Conservation (phyloP, 495 filamentous ascomycete genomes). For the Neurospora terricola region DNA sequence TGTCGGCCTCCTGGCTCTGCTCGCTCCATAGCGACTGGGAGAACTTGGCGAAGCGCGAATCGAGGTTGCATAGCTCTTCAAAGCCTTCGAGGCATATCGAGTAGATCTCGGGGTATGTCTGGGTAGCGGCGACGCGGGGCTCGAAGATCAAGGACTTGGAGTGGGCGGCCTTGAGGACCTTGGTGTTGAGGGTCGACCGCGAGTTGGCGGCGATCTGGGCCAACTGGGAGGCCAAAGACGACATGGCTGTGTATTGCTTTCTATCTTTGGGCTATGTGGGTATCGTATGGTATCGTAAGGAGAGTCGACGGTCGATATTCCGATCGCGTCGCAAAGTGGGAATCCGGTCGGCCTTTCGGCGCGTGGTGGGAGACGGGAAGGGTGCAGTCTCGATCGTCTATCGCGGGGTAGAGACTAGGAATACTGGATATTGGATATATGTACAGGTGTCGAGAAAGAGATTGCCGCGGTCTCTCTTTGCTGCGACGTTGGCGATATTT, state of each 20-base stretch:
- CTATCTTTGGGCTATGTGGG: not conserved
- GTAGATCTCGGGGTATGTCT: constrained; percentile 83
- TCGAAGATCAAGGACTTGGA: constrained; percentile 90
- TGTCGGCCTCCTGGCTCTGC: constrained; percentile 79
- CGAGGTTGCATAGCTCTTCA: constrained; percentile 77
- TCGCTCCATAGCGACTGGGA: constrained; percentile 72
- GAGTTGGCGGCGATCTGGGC: constrained; percentile 70
- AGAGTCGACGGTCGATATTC: not conserved
- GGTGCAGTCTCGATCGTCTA: not conserved
- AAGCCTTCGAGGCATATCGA: constrained; percentile 80
- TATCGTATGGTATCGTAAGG: not conserved
- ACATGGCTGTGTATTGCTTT: constrained; percentile 22
- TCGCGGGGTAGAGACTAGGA: not conserved
- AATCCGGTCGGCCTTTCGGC: not conserved
- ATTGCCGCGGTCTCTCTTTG: not conserved
- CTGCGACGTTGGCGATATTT: not conserved
- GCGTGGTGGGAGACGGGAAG: not conserved
- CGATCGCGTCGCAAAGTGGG: not conserved
- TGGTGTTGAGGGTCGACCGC: constrained; percentile 72
- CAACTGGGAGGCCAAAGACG: constrained; percentile 70
- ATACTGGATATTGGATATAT: not conserved
- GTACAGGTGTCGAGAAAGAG: not conserved
- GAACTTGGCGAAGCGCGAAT: constrained; percentile 62
- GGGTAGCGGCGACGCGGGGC: constrained; percentile 63
- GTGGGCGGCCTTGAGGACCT: constrained; percentile 79